Evolutionary conservation across 345 rosid genomes (phyloP).

Genomic region (Combretum micranthum): DNA sequence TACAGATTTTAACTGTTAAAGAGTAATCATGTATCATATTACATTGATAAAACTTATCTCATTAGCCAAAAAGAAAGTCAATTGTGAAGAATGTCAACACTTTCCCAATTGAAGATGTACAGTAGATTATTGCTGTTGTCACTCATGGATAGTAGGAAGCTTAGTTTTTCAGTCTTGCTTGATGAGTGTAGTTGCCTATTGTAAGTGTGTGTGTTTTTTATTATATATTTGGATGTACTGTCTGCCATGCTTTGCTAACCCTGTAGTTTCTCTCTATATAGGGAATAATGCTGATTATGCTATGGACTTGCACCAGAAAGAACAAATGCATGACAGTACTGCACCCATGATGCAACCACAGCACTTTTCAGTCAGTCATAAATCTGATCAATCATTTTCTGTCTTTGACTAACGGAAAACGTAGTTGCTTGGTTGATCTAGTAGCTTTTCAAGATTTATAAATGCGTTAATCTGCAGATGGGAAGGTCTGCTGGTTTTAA

Average conservation of each 20-base stretch:
- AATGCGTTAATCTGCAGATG: slow-evolving; percentile 46
- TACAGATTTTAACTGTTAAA: no score
- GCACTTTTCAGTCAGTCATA: slow-evolving; percentile 76
- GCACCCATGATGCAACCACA: slow-evolving; percentile 98
- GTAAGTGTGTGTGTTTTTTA: not conserved
- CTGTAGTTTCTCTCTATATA: slow-evolving; percentile 41
- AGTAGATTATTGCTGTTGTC: no score
- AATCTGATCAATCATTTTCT: slow-evolving; percentile 8
- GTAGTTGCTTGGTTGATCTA: not conserved
- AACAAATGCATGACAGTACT: slow-evolving; percentile 87
- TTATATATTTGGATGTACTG: not conserved
- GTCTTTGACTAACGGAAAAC: not conserved
- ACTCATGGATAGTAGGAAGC: no score
- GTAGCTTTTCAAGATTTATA: slow-evolving; percentile 1
- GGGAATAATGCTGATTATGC: slow-evolving; percentile 92
- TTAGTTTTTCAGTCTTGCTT: no score
- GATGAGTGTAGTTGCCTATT: not conserved
- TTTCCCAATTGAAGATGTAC: no score
- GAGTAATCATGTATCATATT: no score
- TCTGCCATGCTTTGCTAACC: slow-evolving; percentile 19
- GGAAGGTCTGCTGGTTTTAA: slow-evolving; percentile 89
- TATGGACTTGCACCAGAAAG: slow-evolving; percentile 94
- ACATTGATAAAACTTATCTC: no score
- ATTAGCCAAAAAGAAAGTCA: no score
- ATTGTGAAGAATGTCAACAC: no score